phyloP scores from a whole-genome alignment of 371 early-diverging fungal species.

The Mucor circinelloides region DNA sequence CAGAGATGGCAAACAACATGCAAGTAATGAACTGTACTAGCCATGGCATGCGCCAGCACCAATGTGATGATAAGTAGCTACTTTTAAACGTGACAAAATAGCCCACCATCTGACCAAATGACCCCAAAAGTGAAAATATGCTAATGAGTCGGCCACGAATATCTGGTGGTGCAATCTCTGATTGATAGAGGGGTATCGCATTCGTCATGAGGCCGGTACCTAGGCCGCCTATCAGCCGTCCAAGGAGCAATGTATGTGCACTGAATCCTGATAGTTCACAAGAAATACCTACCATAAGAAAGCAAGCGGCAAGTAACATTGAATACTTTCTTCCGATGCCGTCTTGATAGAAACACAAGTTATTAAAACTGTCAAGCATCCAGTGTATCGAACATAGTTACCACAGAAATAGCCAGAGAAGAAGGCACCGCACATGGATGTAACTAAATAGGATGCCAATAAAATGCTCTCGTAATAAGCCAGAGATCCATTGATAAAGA shows the following conservation, averaged over 20 bases:
- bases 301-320: conserved; percentile 29
- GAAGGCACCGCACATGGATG: conserved; percentile 43
- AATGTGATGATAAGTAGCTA: conserved; percentile 26
- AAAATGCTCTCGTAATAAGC: conserved; percentile 48
- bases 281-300: conserved; percentile 37
- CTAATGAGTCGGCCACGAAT: conserved; percentile 50
- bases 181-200: conserved; percentile 41
- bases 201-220: conserved; percentile 51
- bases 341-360: conserved; percentile 20
- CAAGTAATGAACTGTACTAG: conserved; percentile 29
- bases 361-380: not conserved
- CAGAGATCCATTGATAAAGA: conserved; percentile 4
- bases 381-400: not conserved
- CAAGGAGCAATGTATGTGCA: conserved; percentile 24
- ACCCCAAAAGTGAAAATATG: conserved; percentile 33
- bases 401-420: conserved; percentile 47
- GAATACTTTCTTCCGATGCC: conserved; percentile 37
- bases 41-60: conserved; percentile 49
- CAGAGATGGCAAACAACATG: conserved; percentile 3
- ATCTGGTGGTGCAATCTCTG: conserved; percentile 74
- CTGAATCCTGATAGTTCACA: conserved; percentile 36
- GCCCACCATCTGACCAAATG: conserved; percentile 44
- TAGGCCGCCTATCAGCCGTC: conserved; percentile 40
- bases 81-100: conserved; percentile 47
- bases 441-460: conserved; percentile 41